These are phyloP conservation scores for Chlamydomonas reinhardtii DNA, from an alignment of 163 green algal genomes.

Conservation along the genomic window DNA sequence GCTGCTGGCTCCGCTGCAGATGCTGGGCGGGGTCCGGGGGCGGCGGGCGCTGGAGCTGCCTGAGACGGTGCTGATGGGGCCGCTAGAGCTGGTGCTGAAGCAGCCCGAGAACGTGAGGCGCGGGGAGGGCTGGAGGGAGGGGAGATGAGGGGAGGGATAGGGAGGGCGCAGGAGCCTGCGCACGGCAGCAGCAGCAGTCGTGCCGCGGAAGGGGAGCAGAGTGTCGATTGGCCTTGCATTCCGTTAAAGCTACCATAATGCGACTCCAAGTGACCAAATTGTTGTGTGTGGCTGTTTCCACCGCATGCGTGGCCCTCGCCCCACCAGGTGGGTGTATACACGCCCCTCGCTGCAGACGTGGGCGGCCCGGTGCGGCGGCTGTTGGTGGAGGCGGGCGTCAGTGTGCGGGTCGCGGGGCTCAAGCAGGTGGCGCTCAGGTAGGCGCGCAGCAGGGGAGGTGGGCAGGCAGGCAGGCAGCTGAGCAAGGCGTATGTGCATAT, in stretches of 20 bases:
- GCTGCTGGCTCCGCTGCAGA: constrained; percentile 20
- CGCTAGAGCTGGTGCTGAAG: constrained; percentile 60
- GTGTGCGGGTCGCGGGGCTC: constrained; percentile 51
- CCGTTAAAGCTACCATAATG: no score
- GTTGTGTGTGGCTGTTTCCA: no score
- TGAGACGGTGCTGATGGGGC: constrained; percentile 54
- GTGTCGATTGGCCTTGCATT: no score
- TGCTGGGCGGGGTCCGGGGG: not conserved
- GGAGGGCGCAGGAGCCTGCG: no score
- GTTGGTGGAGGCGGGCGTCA: constrained; percentile 49
- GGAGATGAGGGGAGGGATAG: no score
- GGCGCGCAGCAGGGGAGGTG: not conserved
- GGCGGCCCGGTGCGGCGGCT: constrained; percentile 51
- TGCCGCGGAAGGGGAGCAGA: no score
- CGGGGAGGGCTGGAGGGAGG: no score
- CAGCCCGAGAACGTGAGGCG: constrained; percentile 2
- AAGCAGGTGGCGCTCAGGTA: constrained; percentile 51
- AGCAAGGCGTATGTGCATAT: no score
- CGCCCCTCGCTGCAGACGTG: constrained; percentile 56
- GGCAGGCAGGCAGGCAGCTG: not conserved
- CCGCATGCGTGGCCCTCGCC: no score
- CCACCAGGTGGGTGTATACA: constrained; percentile 33
- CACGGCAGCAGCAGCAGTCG: no score
- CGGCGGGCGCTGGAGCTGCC: constrained; percentile 42
- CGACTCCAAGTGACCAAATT: no score